phyloP scores from a whole-genome alignment of 306 rosid genomes.

The Vicia sativa region DNA sequence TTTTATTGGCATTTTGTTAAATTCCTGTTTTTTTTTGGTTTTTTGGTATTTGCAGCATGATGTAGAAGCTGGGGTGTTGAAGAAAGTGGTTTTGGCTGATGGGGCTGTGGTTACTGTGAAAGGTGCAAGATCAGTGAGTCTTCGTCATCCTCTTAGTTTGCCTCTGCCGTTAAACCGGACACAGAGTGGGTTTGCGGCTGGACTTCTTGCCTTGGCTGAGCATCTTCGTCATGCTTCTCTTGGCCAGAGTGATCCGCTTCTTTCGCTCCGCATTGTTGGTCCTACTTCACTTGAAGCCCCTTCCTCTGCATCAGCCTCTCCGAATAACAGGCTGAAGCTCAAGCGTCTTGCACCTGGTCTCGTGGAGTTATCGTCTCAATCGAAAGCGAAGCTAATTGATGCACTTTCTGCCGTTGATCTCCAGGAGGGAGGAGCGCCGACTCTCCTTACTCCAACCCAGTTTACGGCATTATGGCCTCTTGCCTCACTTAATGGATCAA shows the following conservation, averaged over 20 bases:
- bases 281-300: slow-evolving; percentile 78
- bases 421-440: slow-evolving; percentile 55
- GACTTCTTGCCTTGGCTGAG: slow-evolving; percentile 73
- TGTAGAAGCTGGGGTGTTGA: slow-evolving; percentile 95
- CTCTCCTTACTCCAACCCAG: slow-evolving; percentile 64
- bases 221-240: slow-evolving; percentile 73
- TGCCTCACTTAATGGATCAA: slow-evolving; percentile 79
- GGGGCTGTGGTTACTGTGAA: slow-evolving; percentile 96
- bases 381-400: slow-evolving; percentile 48
- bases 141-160: slow-evolving; percentile 80
- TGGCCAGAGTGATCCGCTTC: slow-evolving; percentile 50
- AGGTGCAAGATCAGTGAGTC: slow-evolving; percentile 93
- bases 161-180: slow-evolving; percentile 76
- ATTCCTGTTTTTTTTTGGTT: background rate
- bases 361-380: slow-evolving; percentile 77
- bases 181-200: slow-evolving; percentile 69
- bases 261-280: slow-evolving; percentile 86
- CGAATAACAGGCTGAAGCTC: slow-evolving; percentile 73
- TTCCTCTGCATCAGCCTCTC: slow-evolving; percentile 59
- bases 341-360: slow-evolving; percentile 96
- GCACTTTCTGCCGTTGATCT: slow-evolving; percentile 48
- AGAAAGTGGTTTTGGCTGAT: slow-evolving; percentile 88
- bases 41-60: slow-evolving; percentile 72
- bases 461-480: slow-evolving; percentile 83
- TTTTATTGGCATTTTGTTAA: background rate